Base-by-base conservation (phyloP, 495 filamentous ascomycete genomes). In the Lichina pygmaea region DNA sequence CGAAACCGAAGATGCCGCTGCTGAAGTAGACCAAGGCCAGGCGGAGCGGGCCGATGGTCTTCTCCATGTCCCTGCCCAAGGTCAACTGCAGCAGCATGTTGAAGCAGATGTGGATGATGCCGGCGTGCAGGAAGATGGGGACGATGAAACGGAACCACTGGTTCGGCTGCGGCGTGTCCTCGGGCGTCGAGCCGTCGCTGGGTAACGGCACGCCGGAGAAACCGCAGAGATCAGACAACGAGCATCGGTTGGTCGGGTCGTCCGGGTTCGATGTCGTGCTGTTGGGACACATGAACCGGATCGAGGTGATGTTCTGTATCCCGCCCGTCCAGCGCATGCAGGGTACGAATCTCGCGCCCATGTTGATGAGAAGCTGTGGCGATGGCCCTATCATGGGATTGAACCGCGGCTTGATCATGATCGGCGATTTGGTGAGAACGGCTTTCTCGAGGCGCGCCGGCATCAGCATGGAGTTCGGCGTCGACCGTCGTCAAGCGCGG, bases 381-480 rank as follows among this genome's bases (percentile, higher is more conserved):
- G 85, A 91, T 3, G 89, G 89, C 0, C 89, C 89, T 55, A 97
- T 91, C 82, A 97, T 92, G 41, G 80, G 80, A 58, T 97, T 97
- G 63, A 95, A 86, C 9, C 63, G 62, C 6, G 89, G 91, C 31
- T 86, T 65, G 30, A 73, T 92, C 58, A 78, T 71, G 53, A 97
- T 94, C 9, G 85, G 83, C 2, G 73, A 73, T 44, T 71, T 71
- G 6, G 79, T 85, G 0, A 78, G 60, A 38, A 66, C 56, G 8
- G 59, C 72, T 68, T 39, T 39, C 6, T 39, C 11, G 24, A 24
- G 24, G 24, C 24, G 24, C 24, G 4, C 24, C 24, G 24, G 24
- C 24, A 4, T 24, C 24, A 50, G 45, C 24, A 31, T 16, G 37
- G 12, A 7, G 24, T n/a, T 13, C 9, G 11, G n/a, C 0, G 44